phyloP scores from a whole-genome alignment of 306 rosid genomes.

The Dalbergia cultrata region DNA sequence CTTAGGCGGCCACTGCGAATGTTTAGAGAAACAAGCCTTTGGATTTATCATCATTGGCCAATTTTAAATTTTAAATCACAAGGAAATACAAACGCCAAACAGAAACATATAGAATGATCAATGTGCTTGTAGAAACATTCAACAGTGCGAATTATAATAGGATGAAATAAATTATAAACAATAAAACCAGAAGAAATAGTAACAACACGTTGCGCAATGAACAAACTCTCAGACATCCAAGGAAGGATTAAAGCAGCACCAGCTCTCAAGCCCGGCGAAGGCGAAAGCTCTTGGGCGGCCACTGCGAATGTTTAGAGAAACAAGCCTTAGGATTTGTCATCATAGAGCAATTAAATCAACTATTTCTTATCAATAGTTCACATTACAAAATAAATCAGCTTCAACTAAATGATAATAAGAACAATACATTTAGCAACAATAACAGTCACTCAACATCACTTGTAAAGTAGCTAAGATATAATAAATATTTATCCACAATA shows the following conservation, averaged over 20 bases:
- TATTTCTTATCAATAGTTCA: too few relatives aligned
- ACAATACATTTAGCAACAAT: not conserved
- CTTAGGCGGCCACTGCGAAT: constrained; percentile 62
- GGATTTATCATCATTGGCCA: constrained; percentile 45
- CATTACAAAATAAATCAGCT: too few relatives aligned
- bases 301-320: constrained; percentile 64
- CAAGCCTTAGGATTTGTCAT: constrained; percentile 50
- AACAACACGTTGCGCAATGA: not conserved
- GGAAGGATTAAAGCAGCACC: constrained; percentile 51
- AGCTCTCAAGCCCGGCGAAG: constrained; percentile 60
- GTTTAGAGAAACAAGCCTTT: constrained; percentile 55
- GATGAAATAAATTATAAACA: too few relatives aligned
- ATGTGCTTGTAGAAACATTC: too few relatives aligned
- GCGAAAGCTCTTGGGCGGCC: constrained; percentile 59
- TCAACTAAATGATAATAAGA: not conserved
- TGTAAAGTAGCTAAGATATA: too few relatives aligned
- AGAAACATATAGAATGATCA: too few relatives aligned
- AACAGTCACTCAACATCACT: too few relatives aligned
- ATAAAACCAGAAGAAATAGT: not conserved
- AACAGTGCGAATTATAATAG: too few relatives aligned
- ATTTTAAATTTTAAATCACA: too few relatives aligned
- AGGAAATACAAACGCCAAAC: not conserved
- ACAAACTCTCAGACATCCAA: constrained; percentile 53
- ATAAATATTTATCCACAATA: too few relatives aligned
- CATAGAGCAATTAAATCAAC: not conserved